phyloP scores from a whole-genome alignment of 2,329 filamentous ascomycete species.

The Paecilomyces niveus region DNA sequence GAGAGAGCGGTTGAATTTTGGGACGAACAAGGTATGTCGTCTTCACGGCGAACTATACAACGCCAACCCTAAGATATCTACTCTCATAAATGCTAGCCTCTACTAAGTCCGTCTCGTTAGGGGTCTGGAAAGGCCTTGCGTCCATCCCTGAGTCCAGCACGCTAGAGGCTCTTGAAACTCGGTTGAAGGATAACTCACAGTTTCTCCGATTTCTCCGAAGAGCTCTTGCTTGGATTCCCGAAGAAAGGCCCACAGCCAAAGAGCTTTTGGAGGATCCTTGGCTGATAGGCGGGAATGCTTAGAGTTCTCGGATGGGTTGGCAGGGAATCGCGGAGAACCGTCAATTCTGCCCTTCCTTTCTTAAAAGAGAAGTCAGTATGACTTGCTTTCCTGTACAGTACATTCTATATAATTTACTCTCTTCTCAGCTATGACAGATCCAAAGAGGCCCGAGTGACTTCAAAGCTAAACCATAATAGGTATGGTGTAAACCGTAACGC shows the following conservation, averaged over 20 bases:
- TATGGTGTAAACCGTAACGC: neutral
- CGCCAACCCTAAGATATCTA: neutral
- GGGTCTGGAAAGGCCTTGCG: neutral
- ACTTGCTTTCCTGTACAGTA: too few species aligned
- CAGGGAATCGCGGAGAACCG: too few species aligned
- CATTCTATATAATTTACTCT: neutral
- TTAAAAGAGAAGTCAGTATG: too few species aligned
- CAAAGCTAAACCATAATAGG: neutral
- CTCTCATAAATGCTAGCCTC: neutral
- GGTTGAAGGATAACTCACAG: conserved; percentile 12
- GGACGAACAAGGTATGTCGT: neutral
- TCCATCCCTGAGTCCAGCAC: neutral
- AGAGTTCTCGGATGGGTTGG: too few species aligned
- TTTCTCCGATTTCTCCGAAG: conserved; percentile 29
- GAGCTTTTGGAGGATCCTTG: conserved; percentile 30
- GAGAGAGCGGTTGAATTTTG: neutral
- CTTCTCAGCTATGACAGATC: neutral
- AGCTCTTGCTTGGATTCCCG: conserved; percentile 30
- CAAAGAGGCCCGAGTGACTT: neutral
- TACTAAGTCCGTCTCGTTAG: neutral
- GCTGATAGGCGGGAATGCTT: conserved; percentile 44
- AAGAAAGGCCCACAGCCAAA: conserved; percentile 26
- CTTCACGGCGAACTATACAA: neutral
- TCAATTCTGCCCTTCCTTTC: too few species aligned
- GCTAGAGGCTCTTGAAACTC: conserved; percentile 2